These are phyloP conservation scores for carrot (Daucus carota) DNA, from an alignment of 129 eudicot genomes.

Conservation along the genomic window DNA sequence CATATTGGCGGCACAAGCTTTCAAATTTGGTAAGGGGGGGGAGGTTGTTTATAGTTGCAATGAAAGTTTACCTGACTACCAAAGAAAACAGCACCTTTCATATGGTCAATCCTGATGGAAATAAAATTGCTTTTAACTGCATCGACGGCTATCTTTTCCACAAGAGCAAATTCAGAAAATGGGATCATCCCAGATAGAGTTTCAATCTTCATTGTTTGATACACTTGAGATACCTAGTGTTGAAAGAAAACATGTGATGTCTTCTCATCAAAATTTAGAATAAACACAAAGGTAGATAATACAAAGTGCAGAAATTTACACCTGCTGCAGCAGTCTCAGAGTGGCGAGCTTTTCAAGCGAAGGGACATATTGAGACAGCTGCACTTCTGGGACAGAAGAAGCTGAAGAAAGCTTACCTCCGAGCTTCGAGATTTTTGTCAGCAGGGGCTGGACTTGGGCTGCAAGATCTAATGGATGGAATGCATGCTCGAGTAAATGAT, in stretches of 20 bases:
- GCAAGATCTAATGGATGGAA: constrained; percentile 61
- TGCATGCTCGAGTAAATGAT: constrained; percentile 60
- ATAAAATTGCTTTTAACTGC: constrained; percentile 57
- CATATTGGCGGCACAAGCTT: neutral
- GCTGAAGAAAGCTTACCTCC: constrained; percentile 74
- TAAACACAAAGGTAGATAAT: neutral
- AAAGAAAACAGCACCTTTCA: constrained; percentile 61
- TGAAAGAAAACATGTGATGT: neutral
- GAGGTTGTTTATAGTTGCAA: neutral
- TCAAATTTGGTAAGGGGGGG: neutral
- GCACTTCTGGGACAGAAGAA: constrained; percentile 83
- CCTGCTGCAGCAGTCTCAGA: constrained; percentile 77
- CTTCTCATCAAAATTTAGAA: neutral
- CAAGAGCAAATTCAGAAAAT: constrained; percentile 50
- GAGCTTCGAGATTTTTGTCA: constrained; percentile 54
- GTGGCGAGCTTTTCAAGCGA: constrained; percentile 70
- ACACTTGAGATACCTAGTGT: constrained; percentile 60
- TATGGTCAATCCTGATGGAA: constrained; percentile 56
- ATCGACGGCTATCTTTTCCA: constrained; percentile 71
- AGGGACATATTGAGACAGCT: constrained; percentile 49
- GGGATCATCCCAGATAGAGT: constrained; percentile 61
- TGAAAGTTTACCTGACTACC: constrained; percentile 32
- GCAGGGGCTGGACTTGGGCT: constrained; percentile 53
- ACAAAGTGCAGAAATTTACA: constrained; percentile 5
- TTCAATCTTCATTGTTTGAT: constrained; percentile 62